Conservation (phyloP, 169 alveolate genomes). For the Eimeria sp. region DNA sequence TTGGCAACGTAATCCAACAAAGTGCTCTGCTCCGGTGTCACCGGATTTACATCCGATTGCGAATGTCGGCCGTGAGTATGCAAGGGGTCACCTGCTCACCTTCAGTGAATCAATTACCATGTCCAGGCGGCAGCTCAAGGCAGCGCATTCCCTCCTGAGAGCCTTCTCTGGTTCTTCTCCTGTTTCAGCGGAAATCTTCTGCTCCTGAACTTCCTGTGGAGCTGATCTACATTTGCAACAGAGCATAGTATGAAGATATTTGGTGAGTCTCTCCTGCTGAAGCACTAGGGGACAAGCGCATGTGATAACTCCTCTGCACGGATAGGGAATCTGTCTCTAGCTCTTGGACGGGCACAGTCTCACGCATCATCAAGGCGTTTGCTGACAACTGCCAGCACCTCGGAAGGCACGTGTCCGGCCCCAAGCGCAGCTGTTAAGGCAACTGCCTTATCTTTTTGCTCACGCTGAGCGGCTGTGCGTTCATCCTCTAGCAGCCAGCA, state of each 20-base stretch:
- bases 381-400: slow-evolving; percentile 20
- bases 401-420: slow-evolving; percentile 20
- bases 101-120: not conserved
- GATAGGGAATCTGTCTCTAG: not conserved
- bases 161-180: slow-evolving; percentile 70
- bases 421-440: slow-evolving; percentile 58
- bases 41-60: not conserved
- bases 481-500: slow-evolving; percentile 73
- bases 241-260: not conserved
- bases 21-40: not conserved
- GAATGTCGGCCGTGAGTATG: not conserved
- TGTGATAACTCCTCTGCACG: not conserved
- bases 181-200: not conserved
- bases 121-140: slow-evolving; percentile 38
- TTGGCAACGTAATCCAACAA: not conserved
- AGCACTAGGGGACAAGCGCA: not conserved
- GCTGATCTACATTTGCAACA: not conserved
- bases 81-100: slow-evolving; percentile 1
- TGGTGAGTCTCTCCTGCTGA: not conserved
- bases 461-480: slow-evolving; percentile 40
- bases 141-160: slow-evolving; percentile 53
- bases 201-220: not conserved
- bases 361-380: slow-evolving; percentile 60
- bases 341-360: not conserved
- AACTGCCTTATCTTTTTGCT: slow-evolving; percentile 31